Base-by-base conservation (phyloP, 2,329 filamentous ascomycete genomes). In the Arthroderma sp. region DNA sequence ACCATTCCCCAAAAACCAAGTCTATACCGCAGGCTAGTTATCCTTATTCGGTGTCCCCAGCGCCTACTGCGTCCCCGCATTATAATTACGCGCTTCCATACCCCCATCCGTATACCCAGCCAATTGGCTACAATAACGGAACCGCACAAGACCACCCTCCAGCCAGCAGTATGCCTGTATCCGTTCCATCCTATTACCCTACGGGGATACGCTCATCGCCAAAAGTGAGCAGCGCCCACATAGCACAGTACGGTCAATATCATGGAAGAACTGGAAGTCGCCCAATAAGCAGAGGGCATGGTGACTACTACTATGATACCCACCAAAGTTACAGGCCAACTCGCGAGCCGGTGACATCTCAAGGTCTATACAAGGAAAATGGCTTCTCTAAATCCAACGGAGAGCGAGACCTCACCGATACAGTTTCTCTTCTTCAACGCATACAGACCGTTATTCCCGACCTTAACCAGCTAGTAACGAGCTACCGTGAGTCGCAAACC, bases 401-500 rank as follows among this genome's bases (percentile, higher is more conserved):
- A 22, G 52, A 63, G 11, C 38, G 40, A 11, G 39, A 42, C 15
- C 33, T 43, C 27, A 28, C 40, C 4, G 63, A 66, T 41, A 59
- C 61, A 8, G 51, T 64, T 38, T 58, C 65, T 42, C 60, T 69
- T 45, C 56, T 69, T 4, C 55, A 64, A 40, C 61, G 68, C 28
- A 67, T 71, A 36, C 63, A 69, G 49, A 64, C 59, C 40, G 66
- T 66, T 7, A 64, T 71, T 47, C 68, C 68, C 1, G 68, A 71
- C 44, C 61, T 71, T 47, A 65, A 62, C 46, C 61, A 62, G 39
- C 56, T 68, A 40, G 55, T 66, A 29, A 55, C 59, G 45, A 66
- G 67, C 39, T 74, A 72, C 57, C 71, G 69, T 49, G 68, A 69
- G 45, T 70, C 69, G 3, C 68, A 73, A 45, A 67, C 60, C 42